Evolutionary conservation across 1,139 yeast species (phyloP).

Genomic region (Hansenula sp.): DNA sequence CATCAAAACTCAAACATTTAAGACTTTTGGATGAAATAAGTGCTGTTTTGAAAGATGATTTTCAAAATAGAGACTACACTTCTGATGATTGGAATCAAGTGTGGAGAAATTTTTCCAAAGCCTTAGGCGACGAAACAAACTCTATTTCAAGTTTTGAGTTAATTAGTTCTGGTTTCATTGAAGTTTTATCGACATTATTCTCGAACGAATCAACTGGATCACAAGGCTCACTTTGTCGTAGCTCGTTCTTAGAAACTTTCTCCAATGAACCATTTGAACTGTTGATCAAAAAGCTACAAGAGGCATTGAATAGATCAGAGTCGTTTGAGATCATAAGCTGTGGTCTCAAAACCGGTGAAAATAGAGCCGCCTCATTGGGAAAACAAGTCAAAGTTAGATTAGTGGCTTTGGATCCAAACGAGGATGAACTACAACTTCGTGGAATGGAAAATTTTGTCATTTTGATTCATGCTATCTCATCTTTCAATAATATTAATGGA

Average conservation of each 20-base stretch:
- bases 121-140: conserved; percentile 29
- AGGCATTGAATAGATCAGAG: conserved; percentile 72
- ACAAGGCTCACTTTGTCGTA: conserved; percentile 32
- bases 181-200: conserved; percentile 41
- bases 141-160: conserved; percentile 73
- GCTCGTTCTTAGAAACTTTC: conserved; percentile 48
- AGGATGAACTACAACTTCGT: conserved; percentile 17
- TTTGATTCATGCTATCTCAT: conserved; percentile 87
- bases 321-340: conserved; percentile 68
- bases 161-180: conserved; percentile 63
- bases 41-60: conserved; percentile 16
- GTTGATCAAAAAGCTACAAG: conserved; percentile 61
- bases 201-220: conserved; percentile 22
- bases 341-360: conserved; percentile 36
- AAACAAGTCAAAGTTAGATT: conserved; percentile 66
- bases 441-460: conserved; percentile 42
- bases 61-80: conserved; percentile 12
- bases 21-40: conserved; percentile 26
- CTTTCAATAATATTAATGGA: conserved; percentile 67
- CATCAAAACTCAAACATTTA: conserved; percentile 24
- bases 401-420: conserved; percentile 29
- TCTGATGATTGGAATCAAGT: conserved; percentile 39
- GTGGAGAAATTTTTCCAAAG: conserved; percentile 42
- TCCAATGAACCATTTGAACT: conserved; percentile 35
- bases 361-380: conserved; percentile 59